Conservation (phyloP, 2,329 filamentous ascomycete species). For the Orbilia brochopaga region DNA sequence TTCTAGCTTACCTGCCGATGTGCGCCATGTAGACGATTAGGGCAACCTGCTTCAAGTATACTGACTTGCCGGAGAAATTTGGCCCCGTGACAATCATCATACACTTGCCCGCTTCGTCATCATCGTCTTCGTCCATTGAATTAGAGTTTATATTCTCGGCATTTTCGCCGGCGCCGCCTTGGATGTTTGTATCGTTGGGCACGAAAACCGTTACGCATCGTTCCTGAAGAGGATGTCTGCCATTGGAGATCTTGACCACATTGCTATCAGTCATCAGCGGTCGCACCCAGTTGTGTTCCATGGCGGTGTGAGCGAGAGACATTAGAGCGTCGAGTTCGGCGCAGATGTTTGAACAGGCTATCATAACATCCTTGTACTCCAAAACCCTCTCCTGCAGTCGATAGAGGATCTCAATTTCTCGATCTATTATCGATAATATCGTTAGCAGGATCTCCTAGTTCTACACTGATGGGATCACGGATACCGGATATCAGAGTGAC, state of each 20-base stretch:
- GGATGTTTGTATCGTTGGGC: conserved; percentile 76
- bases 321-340: conserved; percentile 86
- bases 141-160: conserved; percentile 13
- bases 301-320: conserved; percentile 78
- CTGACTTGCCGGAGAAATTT: conserved; percentile 95
- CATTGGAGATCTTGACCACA: conserved; percentile 74
- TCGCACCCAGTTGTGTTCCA: conserved; percentile 71
- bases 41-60: conserved; percentile 87
- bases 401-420: conserved; percentile 87
- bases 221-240: conserved; percentile 77
- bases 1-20: conserved; percentile 66
- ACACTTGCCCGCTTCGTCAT: conserved; percentile 62
- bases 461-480: conserved; percentile 5
- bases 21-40: conserved; percentile 92
- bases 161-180: conserved; percentile 65
- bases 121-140: conserved; percentile 7
- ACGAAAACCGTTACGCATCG: conserved; percentile 80
- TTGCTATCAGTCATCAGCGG: conserved; percentile 75
- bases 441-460: neutral
- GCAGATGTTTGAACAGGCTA: conserved; percentile 75
- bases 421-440: conserved; percentile 63
- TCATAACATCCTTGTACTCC: conserved; percentile 70
- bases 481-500: conserved; percentile 81
- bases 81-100: conserved; percentile 86
- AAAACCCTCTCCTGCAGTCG: conserved; percentile 74